Base-by-base conservation (phyloP, 805 yeast genomes). In the Spathaspora gorwiae region DNA sequence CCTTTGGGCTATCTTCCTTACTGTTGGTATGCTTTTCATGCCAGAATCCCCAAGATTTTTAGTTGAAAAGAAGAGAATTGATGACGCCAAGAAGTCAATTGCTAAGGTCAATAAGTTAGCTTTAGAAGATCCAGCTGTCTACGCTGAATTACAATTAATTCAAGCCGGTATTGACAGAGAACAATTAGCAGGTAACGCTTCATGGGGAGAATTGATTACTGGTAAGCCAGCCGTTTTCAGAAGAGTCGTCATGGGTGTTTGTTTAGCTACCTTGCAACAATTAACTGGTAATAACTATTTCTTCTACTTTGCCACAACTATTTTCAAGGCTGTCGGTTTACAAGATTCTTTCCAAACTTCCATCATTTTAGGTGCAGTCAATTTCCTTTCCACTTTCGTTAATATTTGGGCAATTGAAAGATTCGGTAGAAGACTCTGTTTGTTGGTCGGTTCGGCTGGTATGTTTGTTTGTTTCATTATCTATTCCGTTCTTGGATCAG, bases 1-100 rank as follows among this genome's bases (percentile, higher is more conserved):
- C 50, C 75, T 66, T 56, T 70, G 84, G 84, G 77, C 80, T 56
- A 55, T 66, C 42, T 55, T 77, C 40, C 69, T 78, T 70, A 65
- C 73, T 35, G 49, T 58, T 30, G 83, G 79, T 59, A 75, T 76
- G 80, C 49, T 72, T 26, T 69, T 72, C 51, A 80, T 81, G 76
- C 88, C 89, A 32, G 90, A 83, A 66, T 80, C 87, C 31, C 85
- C 89, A 50, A 69, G 86, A 57, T 83, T 61, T 66, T 73, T 83
- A 64, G 71, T 79, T 49, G 80, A 75, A 61, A 67, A 66, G 49
- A 68, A 65, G 37, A 71, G 65, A 45, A 50, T 70, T 32, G 83
- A 78, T 31, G 79, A 78, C 46, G 88, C 88, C 36, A 75, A 63
- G 55, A 47, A 49, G 3, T 74, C 84, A 10, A 62, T 83, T 51